These are phyloP conservation scores for Pseudozyma thailandica DNA, from an alignment of 1,284 basidiomycete genomes.

Conservation along the genomic window DNA sequence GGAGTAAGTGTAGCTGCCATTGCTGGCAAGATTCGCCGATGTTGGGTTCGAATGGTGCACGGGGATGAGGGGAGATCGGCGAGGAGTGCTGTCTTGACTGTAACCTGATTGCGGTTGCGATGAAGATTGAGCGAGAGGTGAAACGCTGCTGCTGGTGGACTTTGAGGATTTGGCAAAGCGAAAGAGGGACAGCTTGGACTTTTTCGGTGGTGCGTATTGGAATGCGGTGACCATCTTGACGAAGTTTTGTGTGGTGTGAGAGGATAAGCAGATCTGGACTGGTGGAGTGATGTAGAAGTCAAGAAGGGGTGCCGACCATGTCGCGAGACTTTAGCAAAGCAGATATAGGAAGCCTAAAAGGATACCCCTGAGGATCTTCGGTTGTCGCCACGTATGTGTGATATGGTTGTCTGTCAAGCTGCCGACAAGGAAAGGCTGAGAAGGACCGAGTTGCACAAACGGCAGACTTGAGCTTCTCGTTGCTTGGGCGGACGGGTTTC, in stretches of 20 bases:
- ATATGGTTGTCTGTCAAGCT: no score
- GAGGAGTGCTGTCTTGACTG: no score
- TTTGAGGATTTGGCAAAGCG: constrained; percentile 34
- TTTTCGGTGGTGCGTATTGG: constrained; percentile 25
- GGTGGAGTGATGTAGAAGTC: background rate
- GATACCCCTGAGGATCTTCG: no score
- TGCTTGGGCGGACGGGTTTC: no score
- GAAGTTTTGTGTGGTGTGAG: background rate
- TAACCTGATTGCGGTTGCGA: background rate
- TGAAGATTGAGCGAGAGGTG: background rate
- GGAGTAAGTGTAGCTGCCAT: background rate
- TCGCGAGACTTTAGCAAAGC: no score
- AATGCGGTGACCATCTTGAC: constrained; percentile 34
- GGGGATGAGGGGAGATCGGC: background rate
- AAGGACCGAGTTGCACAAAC: no score
- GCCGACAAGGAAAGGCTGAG: no score
- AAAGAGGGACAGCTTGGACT: constrained; percentile 44
- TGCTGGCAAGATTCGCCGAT: background rate
- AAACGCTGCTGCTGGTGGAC: background rate
- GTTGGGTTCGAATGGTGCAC: constrained; percentile 22
- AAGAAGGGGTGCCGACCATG: background rate
- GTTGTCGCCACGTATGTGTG: no score
- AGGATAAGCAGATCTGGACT: no score
- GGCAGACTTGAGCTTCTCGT: no score
- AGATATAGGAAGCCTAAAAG: no score